Evolutionary conservation across 2,329 filamentous ascomycete genomes (phyloP).

Genomic region (Paramyrothecium sp.): DNA sequence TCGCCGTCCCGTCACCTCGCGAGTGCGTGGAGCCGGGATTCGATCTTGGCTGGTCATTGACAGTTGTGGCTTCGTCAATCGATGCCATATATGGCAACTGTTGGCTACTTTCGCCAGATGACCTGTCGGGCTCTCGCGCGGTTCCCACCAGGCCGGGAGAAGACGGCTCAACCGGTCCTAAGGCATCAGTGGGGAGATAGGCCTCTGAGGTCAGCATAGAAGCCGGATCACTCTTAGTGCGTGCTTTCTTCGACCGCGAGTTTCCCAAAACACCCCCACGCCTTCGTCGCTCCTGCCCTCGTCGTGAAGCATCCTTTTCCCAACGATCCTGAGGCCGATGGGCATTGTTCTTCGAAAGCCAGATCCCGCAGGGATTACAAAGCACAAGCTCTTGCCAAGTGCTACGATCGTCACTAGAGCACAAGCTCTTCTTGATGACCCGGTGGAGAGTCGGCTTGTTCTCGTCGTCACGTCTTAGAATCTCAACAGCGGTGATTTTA

Average conservation of each 20-base stretch:
- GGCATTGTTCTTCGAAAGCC: constrained; percentile 83
- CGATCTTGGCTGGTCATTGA: constrained; percentile 15
- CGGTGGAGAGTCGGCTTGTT: constrained; percentile 67
- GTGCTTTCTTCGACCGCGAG: constrained; percentile 45
- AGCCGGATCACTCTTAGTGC: constrained; percentile 45
- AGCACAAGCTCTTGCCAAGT: constrained; percentile 71
- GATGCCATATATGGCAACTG: background rate
- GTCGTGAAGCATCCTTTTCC: constrained; percentile 61
- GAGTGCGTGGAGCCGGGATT: constrained; percentile 49
- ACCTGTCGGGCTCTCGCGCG: constrained; percentile 13
- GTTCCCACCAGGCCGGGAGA: constrained; percentile 24
- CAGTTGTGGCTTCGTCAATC: background rate
- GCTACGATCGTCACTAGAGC: constrained; percentile 59
- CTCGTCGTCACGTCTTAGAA: constrained; percentile 60
- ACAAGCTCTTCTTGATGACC: constrained; percentile 73
- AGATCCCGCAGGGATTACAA: constrained; percentile 96
- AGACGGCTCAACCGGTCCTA: constrained; percentile 42
- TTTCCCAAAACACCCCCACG: constrained; percentile 39
- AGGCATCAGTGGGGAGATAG: constrained; percentile 51
- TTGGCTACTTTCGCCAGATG: background rate
- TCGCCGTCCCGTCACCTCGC: constrained; percentile 52
- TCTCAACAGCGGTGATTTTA: constrained; percentile 71
- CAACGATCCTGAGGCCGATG: constrained; percentile 84
- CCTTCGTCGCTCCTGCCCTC: constrained; percentile 51
- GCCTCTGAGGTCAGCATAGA: constrained; percentile 52